Evolutionary conservation across 2,329 filamentous ascomycete genomes (phyloP).

Genomic region (Trichophyton benhamiae): DNA sequence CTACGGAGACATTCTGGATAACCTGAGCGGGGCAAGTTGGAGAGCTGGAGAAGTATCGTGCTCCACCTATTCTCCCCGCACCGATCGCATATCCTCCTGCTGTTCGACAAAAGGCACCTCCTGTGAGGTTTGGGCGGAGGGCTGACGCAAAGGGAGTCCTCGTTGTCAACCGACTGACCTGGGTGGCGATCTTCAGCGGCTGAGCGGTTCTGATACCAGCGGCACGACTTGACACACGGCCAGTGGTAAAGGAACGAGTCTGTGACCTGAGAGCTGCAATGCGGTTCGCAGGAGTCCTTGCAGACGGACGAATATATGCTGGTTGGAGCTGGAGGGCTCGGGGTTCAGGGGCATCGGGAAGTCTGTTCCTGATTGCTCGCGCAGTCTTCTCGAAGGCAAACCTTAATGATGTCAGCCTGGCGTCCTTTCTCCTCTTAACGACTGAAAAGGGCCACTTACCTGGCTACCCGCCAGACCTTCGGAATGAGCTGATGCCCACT

Average conservation of each 20-base stretch:
- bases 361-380: conserved; percentile 31
- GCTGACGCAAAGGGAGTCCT: conserved; percentile 78
- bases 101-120: conserved; percentile 69
- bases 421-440: not conserved
- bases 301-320: conserved; percentile 44
- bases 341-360: conserved; percentile 30
- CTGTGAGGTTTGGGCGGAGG: conserved; percentile 82
- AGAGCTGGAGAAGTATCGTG: conserved; percentile 79
- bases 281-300: conserved; percentile 49
- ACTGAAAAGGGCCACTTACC: conserved; percentile 23
- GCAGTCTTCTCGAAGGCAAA: conserved; percentile 38
- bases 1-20: conserved; percentile 87
- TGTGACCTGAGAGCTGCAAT: conserved; percentile 50
- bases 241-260: conserved; percentile 52
- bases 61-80: conserved; percentile 55
- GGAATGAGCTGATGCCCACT: conserved; percentile 40
- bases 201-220: conserved; percentile 44
- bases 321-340: conserved; percentile 44
- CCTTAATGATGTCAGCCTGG: conserved; percentile 18
- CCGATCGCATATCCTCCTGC: conserved; percentile 79
- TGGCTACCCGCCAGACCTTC: conserved; percentile 38
- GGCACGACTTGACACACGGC: conserved; percentile 32
- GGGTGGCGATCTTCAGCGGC: conserved; percentile 43
- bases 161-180: conserved; percentile 52
- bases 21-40: conserved; percentile 80